Evolutionary conservation across 352 stramenopile species (phyloP).

Genomic region (Pythium monospermum): DNA sequence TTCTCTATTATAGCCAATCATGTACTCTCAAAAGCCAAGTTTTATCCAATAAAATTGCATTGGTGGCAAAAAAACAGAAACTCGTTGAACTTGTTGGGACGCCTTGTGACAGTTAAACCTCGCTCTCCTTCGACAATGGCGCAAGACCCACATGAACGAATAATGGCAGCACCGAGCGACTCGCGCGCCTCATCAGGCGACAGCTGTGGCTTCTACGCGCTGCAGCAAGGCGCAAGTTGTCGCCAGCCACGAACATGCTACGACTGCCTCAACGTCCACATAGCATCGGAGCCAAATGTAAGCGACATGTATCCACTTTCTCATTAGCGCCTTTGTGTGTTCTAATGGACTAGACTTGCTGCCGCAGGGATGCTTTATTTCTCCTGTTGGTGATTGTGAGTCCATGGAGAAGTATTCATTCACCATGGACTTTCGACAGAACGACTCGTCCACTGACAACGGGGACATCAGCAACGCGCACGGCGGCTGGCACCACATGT

Average conservation of each 20-base stretch:
- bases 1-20: no score
- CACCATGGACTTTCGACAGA: conserved; percentile 31
- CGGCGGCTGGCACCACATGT: conserved; percentile 37
- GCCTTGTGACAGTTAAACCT: no score
- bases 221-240: conserved; percentile 28
- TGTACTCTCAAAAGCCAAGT: no score
- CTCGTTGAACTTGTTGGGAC: no score
- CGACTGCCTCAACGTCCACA: conserved; percentile 50
- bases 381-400: conserved; percentile 34
- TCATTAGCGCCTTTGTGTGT: background rate
- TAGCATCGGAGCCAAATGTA: conserved; percentile 27
- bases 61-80: no score
- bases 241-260: conserved; percentile 43
- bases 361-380: conserved; percentile 41
- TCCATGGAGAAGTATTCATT: conserved; percentile 43
- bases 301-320: background rate
- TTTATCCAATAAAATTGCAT: no score
- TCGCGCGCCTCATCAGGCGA: no score
- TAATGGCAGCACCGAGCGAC: no score
- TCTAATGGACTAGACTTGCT: no score
- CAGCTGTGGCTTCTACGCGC: conserved; percentile 43
- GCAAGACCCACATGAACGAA: no score
- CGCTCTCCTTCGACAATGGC: no score
- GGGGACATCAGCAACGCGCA: conserved; percentile 23
- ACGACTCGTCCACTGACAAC: conserved; percentile 29